A percentile compares a stretch with the other conserved stretches of the same genome.
phyloP scores from a whole-genome alignment of 1,284 basidiomycete species.

The Leccinum pallidistipes region DNA sequence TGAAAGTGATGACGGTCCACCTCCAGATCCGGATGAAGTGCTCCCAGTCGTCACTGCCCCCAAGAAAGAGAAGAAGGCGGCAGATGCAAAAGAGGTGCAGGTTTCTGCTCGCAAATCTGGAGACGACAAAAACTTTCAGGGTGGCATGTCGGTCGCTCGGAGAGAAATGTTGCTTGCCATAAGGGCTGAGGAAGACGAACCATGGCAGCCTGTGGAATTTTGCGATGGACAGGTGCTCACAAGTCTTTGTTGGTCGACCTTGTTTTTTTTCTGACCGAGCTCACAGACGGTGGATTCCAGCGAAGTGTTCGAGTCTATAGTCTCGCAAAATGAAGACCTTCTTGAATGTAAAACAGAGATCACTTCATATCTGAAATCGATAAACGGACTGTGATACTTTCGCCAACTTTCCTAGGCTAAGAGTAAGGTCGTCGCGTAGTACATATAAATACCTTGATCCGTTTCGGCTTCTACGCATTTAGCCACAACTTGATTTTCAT shows the following conservation, averaged over 20 bases:
- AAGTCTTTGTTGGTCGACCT: not conserved
- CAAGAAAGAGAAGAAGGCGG: slow-evolving; percentile 57
- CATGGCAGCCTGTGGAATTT: slow-evolving; percentile 66
- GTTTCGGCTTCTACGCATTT: not conserved
- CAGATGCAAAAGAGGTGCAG: slow-evolving; percentile 71
- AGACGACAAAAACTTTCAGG: slow-evolving; percentile 61
- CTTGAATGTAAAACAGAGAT: slow-evolving; percentile 63
- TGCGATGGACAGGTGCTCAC: slow-evolving; percentile 56
- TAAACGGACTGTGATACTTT: slow-evolving; percentile 48
- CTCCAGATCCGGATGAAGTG: slow-evolving; percentile 74
- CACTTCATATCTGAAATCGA: slow-evolving; percentile 58
- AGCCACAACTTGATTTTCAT: slow-evolving; percentile 16
- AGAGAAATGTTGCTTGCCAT: slow-evolving; percentile 74
- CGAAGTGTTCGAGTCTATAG: slow-evolving; percentile 56
- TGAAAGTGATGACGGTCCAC: slow-evolving; percentile 75
- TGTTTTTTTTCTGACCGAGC: slow-evolving; percentile 14
- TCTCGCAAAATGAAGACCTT: slow-evolving; percentile 54
- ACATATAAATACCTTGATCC: slow-evolving; percentile 1
- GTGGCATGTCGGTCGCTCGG: slow-evolving; percentile 59
- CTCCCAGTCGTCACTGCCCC: slow-evolving; percentile 44
- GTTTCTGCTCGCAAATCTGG: slow-evolving; percentile 63
- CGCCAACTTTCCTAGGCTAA: not conserved
- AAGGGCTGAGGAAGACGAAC: slow-evolving; percentile 71
- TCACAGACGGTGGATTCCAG: slow-evolving; percentile 56
- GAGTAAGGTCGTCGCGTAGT: not conserved